Evolutionary conservation across 805 yeast genomes (phyloP), one percentile per base, ranked within the genome.

Genomic region (Millerago galiae): DNA sequence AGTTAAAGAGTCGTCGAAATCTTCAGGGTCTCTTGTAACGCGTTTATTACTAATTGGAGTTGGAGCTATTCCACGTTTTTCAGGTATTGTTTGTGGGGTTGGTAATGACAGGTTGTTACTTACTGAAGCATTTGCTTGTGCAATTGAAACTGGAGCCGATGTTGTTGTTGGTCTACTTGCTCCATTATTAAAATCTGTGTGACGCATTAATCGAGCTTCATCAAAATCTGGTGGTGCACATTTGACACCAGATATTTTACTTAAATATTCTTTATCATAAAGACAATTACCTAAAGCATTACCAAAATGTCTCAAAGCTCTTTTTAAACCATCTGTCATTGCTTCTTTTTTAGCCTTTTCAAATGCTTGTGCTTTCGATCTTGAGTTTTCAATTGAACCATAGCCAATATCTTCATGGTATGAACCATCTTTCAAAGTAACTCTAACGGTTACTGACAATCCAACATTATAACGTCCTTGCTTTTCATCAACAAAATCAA

Each of bases 341-440:
- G 93, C 93, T 49, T 86, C 90, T 53, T 85, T 85, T 60, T 81
- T 83, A 43, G 90, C 83, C 53, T 85, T 83, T 53, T 85, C 95
- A 58, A 84, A 84, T 0, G 93, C 95, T 61, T 75, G 74, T 1
- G 89, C 78, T 54, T 81, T 81, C 17, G 79, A 70, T 38, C 77
- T 74, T 35, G 86, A 84, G 56, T 83, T 83, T 37, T 85, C 93
- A 14, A 81, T 77, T 38, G 79, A 79, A n/a, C 95, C 95, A 58
- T 84, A 85, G 0, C 95, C 95, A 35, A 84, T 75, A 62, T 85
- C 95, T 55, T 85, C 95, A 53, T 83, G 85, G 53, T 64, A 83
- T 0, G 91, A 75, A 1, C 95, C 95, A 56, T 83, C 88, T 48
- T 75, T 76, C 39, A 85, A 66, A 0, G 87, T 76, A 5, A 85